These are phyloP conservation scores for Talaromyces thailandensis DNA, from an alignment of 495 filamentous ascomycete species.

Conservation along the genomic window DNA sequence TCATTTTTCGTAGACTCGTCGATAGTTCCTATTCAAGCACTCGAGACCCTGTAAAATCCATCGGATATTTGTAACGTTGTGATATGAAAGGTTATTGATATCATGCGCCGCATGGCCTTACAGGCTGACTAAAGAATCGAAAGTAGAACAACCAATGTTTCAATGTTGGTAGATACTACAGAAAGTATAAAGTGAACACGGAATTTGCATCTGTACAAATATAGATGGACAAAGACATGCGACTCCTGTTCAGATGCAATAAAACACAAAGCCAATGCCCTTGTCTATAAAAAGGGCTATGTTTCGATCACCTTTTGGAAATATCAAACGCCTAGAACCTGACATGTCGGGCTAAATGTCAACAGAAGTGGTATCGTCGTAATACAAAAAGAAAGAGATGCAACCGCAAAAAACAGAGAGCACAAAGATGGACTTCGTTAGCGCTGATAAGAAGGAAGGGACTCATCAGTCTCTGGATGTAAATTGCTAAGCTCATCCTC, in stretches of 20 bases:
- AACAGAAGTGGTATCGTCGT: background rate
- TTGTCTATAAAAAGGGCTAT: background rate
- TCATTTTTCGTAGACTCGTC: background rate
- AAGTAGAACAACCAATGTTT: too few relatives aligned
- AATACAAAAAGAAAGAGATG: background rate
- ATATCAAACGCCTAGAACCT: background rate
- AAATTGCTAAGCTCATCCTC: slow-evolving; percentile 47
- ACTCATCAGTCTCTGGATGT: slow-evolving; percentile 32
- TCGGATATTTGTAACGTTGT: background rate
- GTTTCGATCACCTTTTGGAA: background rate
- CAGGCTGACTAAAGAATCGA: too few relatives aligned
- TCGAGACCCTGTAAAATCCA: background rate
- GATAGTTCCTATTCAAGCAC: background rate
- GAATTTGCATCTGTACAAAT: background rate
- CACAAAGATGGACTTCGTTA: slow-evolving; percentile 6
- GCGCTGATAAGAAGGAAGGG: slow-evolving; percentile 39
- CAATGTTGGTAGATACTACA: too few relatives aligned
- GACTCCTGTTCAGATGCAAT: background rate
- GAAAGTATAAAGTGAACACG: background rate
- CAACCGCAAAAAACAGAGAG: background rate
- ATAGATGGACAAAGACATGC: background rate
- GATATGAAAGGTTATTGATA: background rate
- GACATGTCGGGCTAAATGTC: background rate
- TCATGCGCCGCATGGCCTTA: background rate
- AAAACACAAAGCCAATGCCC: background rate